These are phyloP conservation scores for Geotrichum cucujoidarum DNA, from an alignment of 1,139 yeast species.

Conservation along the genomic window DNA sequence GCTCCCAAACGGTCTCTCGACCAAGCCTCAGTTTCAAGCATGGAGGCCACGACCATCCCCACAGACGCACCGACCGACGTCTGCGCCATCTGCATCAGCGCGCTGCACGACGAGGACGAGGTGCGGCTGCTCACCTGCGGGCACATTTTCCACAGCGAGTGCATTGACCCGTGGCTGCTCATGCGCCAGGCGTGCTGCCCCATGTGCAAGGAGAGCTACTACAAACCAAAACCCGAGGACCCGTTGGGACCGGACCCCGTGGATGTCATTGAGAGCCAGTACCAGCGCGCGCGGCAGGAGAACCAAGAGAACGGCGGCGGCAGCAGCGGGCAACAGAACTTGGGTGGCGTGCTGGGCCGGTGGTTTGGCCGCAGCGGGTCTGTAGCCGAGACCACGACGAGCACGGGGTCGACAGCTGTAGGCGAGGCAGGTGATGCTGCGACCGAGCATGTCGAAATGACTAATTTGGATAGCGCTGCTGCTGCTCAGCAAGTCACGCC, in stretches of 20 bases:
- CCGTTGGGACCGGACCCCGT: slow-evolving; percentile 20
- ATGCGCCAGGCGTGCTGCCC: slow-evolving; percentile 79
- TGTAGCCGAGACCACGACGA: too few relatives aligned
- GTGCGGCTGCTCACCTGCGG: slow-evolving; percentile 78
- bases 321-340: not conserved
- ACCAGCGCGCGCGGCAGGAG: not conserved
- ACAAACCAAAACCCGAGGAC: slow-evolving; percentile 28
- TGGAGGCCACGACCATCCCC: not conserved
- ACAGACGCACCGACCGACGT: slow-evolving; percentile 42
- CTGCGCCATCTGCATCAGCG: slow-evolving; percentile 76
- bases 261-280: slow-evolving; percentile 10
- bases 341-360: not conserved
- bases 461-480: too few relatives aligned
- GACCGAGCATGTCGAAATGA: too few relatives aligned
- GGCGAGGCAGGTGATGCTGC: too few relatives aligned
- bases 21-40: not conserved
- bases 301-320: not conserved
- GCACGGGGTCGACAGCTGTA: too few relatives aligned
- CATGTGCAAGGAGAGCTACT: slow-evolving; percentile 55
- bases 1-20: not conserved
- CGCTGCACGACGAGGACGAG: slow-evolving; percentile 54
- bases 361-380: not conserved
- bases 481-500: too few relatives aligned
- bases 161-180: slow-evolving; percentile 80
- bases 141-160: slow-evolving; percentile 74